Conservation (phyloP, 2,329 filamentous ascomycete species). For the Metarhizium robertsii region DNA sequence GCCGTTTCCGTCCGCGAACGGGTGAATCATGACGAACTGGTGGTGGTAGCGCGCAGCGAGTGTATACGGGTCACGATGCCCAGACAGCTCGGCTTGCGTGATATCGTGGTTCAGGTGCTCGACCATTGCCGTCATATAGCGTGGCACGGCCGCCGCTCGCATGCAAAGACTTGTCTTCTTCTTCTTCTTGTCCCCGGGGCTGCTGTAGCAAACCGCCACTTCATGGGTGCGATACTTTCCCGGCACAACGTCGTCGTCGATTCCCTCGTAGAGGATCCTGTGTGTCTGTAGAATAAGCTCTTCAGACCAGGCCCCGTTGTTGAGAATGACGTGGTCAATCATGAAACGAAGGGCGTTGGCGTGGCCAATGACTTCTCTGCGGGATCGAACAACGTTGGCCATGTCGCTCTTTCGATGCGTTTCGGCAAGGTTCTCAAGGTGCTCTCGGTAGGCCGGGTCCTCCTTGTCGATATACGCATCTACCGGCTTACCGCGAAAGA, state of each 20-base stretch:
- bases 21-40: constrained; percentile 23
- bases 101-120: constrained; percentile 14
- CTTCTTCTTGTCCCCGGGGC: constrained; percentile 1
- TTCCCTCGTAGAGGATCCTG: constrained; percentile 10
- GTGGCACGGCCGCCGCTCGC: constrained; percentile 10
- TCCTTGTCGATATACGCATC: neutral
- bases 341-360: constrained; percentile 10
- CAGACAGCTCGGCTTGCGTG: neutral
- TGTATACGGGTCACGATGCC: constrained; percentile 12
- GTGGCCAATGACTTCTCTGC: constrained; percentile 9
- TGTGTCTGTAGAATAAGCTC: constrained; percentile 15
- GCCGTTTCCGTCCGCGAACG: constrained; percentile 27
- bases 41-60: constrained; percentile 20
- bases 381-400: neutral
- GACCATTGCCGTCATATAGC: constrained; percentile 16
- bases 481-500: neutral
- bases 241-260: constrained; percentile 5
- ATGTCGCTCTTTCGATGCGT: neutral
- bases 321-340: constrained; percentile 5
- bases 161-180: constrained; percentile 12
- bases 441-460: neutral
- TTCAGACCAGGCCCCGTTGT: constrained; percentile 9
- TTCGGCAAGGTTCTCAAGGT: neutral
- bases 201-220: constrained; percentile 8
- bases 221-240: constrained; percentile 17